A percentile compares a stretch with the other conserved stretches of the same genome.
Evolutionary conservation across 1,139 yeast species (phyloP).

Genomic region (Casaregolazyma suthepensis): DNA sequence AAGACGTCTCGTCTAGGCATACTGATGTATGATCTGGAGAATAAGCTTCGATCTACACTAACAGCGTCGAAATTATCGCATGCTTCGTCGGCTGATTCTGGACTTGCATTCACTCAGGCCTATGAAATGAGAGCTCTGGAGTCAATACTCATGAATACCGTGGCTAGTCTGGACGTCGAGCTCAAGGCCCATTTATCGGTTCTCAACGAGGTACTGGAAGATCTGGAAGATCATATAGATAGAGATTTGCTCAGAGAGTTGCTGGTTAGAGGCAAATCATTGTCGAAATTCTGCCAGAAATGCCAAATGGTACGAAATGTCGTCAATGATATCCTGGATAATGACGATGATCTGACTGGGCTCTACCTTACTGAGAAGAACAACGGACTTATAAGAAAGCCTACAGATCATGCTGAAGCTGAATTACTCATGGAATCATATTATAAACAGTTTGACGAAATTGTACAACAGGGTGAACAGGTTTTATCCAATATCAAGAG

Average conservation of each 20-base stretch:
- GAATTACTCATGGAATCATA: conserved; percentile 87
- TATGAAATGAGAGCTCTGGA: conserved; percentile 89
- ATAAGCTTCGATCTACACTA: conserved; percentile 47
- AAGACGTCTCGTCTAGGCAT: conserved; percentile 56
- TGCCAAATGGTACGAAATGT: conserved; percentile 74
- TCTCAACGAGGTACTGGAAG: conserved; percentile 66
- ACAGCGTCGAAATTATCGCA: conserved; percentile 3
- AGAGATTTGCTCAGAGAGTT: conserved; percentile 70
- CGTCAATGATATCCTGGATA: conserved; percentile 76
- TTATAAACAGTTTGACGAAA: conserved; percentile 88
- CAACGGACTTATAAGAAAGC: conserved; percentile 17
- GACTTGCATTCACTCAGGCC: conserved; percentile 21
- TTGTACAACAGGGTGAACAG: conserved; percentile 86
- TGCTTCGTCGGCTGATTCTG: conserved; percentile 2
- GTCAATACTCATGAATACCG: conserved; percentile 73
- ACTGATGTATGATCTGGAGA: conserved; percentile 77
- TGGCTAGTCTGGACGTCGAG: conserved; percentile 77
- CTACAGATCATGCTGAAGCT: conserved; percentile 46
- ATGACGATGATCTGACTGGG: conserved; percentile 79
- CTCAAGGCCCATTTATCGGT: conserved; percentile 60
- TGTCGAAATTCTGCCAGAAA: conserved; percentile 74
- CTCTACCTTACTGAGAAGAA: conserved; percentile 62
- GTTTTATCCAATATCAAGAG: conserved; percentile 76
- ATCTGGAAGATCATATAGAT: conserved; percentile 78
- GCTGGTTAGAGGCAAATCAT: conserved; percentile 66